Conservation (phyloP, 768 basidiomycete species). For the Lactarius sanguifluus region DNA sequence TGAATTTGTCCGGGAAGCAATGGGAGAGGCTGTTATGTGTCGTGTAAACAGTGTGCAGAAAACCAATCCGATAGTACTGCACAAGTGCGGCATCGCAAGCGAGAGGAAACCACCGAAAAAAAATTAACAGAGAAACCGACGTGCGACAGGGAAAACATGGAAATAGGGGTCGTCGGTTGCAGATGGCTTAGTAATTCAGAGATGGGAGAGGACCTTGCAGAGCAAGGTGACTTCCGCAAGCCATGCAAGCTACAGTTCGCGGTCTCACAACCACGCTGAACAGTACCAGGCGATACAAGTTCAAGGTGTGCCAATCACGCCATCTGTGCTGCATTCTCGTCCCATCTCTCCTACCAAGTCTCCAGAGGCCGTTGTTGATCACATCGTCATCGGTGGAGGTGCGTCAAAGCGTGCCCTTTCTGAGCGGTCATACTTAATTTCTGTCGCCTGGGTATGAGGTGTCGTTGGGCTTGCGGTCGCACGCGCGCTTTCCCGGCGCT, state of each 20-base stretch:
- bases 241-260: slow-evolving; percentile 12
- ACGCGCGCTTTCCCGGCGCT: slow-evolving; percentile 61
- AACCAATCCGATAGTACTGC: no score
- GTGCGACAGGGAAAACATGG: no score
- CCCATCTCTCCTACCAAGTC: slow-evolving; percentile 38
- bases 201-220: no score
- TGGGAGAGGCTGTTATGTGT: no score
- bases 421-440: background rate
- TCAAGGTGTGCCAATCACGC: slow-evolving; percentile 47
- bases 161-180: no score
- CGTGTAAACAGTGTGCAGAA: no score
- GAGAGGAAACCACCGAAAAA: no score
- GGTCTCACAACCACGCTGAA: slow-evolving; percentile 59
- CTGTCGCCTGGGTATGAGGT: slow-evolving; percentile 42
- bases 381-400: slow-evolving; percentile 89
- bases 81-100: no score
- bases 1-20: no score
- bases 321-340: background rate
- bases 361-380: slow-evolving; percentile 76
- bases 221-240: background rate
- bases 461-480: slow-evolving; percentile 87
- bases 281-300: slow-evolving; percentile 54
- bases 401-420: slow-evolving; percentile 20
- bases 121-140: no score
- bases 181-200: no score